phyloP scores from a whole-genome alignment of 805 yeast species.

The Clavispora phyllophila region DNA sequence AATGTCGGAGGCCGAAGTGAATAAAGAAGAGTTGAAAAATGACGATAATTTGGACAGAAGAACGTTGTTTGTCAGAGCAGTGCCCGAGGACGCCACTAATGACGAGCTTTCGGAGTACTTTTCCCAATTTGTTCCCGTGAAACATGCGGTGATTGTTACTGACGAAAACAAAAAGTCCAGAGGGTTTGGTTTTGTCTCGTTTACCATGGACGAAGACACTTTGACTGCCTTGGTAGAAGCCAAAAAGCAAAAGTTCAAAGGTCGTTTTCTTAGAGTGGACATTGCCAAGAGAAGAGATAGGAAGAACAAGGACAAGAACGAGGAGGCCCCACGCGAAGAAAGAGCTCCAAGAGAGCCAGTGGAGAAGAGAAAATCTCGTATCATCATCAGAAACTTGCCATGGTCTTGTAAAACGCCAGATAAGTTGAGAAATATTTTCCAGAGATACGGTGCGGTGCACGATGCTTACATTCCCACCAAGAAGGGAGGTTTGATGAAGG shows the following conservation, averaged over 20 bases:
- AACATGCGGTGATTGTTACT: constrained; percentile 87
- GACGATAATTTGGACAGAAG: constrained; percentile 45
- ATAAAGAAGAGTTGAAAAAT: neutral
- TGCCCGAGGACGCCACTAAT: constrained; percentile 75
- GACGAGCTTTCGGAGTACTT: constrained; percentile 81
- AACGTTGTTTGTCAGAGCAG: constrained; percentile 80
- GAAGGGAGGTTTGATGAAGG: constrained; percentile 83
- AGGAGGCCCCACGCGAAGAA: constrained; percentile 11
- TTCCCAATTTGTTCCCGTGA: constrained; percentile 90
- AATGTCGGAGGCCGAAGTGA: constrained; percentile 2
- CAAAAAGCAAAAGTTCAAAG: constrained; percentile 61
- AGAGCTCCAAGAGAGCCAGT: constrained; percentile 28
- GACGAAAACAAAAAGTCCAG: constrained; percentile 73
- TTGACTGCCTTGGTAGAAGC: constrained; percentile 64
- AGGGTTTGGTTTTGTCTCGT: constrained; percentile 95
- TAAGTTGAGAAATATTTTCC: constrained; percentile 63
- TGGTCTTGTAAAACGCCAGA: constrained; percentile 88
- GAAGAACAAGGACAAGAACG: constrained; percentile 24
- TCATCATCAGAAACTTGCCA: constrained; percentile 88
- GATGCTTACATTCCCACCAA: constrained; percentile 89
- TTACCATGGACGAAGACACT: constrained; percentile 81
- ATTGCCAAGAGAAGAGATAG: constrained; percentile 92
- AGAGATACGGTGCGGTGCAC: constrained; percentile 76
- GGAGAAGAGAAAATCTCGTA: constrained; percentile 80
- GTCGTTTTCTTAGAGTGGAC: constrained; percentile 68